These are phyloP conservation scores for Halophytophthora polymorphica DNA, from an alignment of 352 stramenopile species.

Conservation along the genomic window DNA sequence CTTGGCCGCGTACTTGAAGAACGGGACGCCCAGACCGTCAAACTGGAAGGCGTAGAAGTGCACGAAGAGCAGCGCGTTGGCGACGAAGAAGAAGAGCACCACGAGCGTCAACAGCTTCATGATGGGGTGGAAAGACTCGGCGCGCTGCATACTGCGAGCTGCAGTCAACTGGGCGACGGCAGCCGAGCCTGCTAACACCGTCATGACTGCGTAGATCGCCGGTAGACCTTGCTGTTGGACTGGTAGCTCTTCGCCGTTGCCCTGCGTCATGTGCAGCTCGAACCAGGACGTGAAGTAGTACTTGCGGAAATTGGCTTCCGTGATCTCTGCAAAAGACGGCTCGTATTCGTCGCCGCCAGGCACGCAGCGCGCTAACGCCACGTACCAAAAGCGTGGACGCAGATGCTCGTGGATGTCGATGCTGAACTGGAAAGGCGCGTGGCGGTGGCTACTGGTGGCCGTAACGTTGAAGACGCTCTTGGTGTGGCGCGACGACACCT, in stretches of 20 bases:
- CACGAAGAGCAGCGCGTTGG: constrained; percentile 52
- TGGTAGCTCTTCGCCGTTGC: constrained; percentile 56
- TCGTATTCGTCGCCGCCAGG: constrained; percentile 55
- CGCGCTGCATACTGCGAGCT: constrained; percentile 39
- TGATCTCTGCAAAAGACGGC: constrained; percentile 66
- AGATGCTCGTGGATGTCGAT: constrained; percentile 66
- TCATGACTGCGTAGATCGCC: constrained; percentile 50
- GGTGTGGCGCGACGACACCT: constrained; percentile 60
- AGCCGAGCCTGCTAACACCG: constrained; percentile 31
- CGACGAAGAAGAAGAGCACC: constrained; percentile 58
- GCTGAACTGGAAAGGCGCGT: constrained; percentile 54
- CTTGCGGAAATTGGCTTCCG: constrained; percentile 61
- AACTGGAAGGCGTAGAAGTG: constrained; percentile 63
- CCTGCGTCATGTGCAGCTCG: constrained; percentile 74
- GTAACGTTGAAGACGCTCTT: constrained; percentile 73
- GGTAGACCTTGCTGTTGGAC: constrained; percentile 64
- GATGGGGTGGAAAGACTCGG: constrained; percentile 79
- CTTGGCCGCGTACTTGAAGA: constrained; percentile 69
- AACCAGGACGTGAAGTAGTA: constrained; percentile 84
- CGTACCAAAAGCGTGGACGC: constrained; percentile 68
- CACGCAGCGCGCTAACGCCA: constrained; percentile 69
- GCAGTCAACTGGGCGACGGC: constrained; percentile 42
- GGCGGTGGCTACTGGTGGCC: constrained; percentile 31
- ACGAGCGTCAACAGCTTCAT: constrained; percentile 66
- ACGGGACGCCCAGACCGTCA: constrained; percentile 64